Base-by-base conservation (phyloP, 257 asterid genomes). In the Ilex aquifolium region DNA sequence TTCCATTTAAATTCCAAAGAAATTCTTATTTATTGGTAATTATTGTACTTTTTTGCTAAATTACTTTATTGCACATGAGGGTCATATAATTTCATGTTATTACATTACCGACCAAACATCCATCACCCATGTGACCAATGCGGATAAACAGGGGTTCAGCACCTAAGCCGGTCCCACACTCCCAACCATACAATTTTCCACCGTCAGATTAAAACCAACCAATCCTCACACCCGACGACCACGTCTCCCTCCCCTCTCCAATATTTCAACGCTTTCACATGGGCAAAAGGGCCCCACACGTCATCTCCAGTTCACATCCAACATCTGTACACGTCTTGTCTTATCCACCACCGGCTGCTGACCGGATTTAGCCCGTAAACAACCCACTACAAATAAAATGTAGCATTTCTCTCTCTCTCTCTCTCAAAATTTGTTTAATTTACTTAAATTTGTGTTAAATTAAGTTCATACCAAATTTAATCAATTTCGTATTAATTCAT, bases 101-200 rank as follows among this genome's bases (percentile, higher is more conserved):
- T 10, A 46, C 52, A 7, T 55, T 58, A 67, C 64, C 76, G 67
- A 56, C 79, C 76, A 49, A 74, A 57, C 73, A 66, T 40, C 76
- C 83, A 74, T 60, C 73, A 66, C 76, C 87, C 87, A 78, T 62
- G 82, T 78, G 84, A 71, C 30, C 31, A 50, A 65, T 77, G 74
- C 74, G 79, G 81, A 72, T 75, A 51, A 29, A 13, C 54, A 62
- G 74, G 40, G 55, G 64, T 59, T 32, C 17, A 32, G 14, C 29
- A 63, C 56, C 59, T 17, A 31, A 5, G n/a, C 46, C 13, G 72
- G 82, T 21, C 84, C 82, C 80, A 68, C 71, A 14, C 9, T 16
- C 17, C 31, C 6, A n/a, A 29, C 14, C 57, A 2, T 13, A 12
- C 64, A 21, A 21, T 44, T 31, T 56, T 30, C 36, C 5, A 13